Percentiles rank a stretch among this genome's conserved stretches.
These are phyloP conservation scores for Fusarium drepaniforme DNA, from an alignment of 2,329 filamentous ascomycete species.

Conservation along the genomic window DNA sequence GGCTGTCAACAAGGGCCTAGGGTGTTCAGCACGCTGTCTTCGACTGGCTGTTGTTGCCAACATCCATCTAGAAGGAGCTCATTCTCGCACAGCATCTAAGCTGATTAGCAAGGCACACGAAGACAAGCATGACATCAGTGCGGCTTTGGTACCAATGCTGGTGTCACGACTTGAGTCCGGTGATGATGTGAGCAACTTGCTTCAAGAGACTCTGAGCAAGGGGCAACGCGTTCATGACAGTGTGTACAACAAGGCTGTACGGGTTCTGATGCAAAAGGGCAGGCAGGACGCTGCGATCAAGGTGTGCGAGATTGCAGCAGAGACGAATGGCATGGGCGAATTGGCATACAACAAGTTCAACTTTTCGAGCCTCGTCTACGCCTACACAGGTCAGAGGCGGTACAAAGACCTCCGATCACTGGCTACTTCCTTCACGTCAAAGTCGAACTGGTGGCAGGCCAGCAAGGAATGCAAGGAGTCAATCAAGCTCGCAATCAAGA, in stretches of 20 bases:
- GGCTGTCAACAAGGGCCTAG: constrained; percentile 44
- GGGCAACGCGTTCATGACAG: constrained; percentile 50
- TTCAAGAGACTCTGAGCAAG: constrained; percentile 44
- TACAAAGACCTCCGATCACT: constrained; percentile 49
- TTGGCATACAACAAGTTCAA: constrained; percentile 53
- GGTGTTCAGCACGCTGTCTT: constrained; percentile 56
- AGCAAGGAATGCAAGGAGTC: constrained; percentile 52
- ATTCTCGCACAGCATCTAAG: constrained; percentile 48
- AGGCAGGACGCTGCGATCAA: constrained; percentile 46
- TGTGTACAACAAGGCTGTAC: constrained; percentile 52
- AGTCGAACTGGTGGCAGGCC: constrained; percentile 52
- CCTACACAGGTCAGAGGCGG: constrained; percentile 47
- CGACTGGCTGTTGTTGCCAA: constrained; percentile 61
- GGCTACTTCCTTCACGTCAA: constrained; percentile 47
- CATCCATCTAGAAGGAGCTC: constrained; percentile 48
- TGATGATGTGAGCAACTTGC: constrained; percentile 40
- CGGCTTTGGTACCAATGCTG: constrained; percentile 55
- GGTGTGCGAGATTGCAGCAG: constrained; percentile 52
- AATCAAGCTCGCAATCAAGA: constrained; percentile 54
- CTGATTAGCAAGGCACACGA: constrained; percentile 56
- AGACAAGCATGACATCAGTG: constrained; percentile 56
- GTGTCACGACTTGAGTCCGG: constrained; percentile 52
- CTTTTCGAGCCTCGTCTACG: constrained; percentile 52
- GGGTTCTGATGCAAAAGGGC: constrained; percentile 45
- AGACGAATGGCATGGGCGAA: constrained; percentile 51